These are phyloP conservation scores for Phoma sp. DNA, from an alignment of 2,329 filamentous ascomycete species.

Conservation along the genomic window DNA sequence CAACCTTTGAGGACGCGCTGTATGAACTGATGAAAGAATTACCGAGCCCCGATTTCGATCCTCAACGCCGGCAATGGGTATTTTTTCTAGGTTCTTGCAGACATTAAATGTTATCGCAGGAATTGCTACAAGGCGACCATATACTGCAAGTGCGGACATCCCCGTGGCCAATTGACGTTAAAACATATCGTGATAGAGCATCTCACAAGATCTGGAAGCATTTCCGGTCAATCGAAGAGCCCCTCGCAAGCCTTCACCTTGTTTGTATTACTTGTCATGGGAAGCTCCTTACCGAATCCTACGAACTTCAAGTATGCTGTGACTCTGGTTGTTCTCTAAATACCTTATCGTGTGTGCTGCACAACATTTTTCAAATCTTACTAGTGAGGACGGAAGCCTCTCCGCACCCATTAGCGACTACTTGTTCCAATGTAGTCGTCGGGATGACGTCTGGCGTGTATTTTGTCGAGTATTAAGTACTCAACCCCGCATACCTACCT, in stretches of 20 bases:
- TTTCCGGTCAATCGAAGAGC: background rate
- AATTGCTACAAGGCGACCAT: background rate
- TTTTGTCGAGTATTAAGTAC: background rate
- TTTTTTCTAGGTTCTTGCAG: background rate
- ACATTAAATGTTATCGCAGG: background rate
- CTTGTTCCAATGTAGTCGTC: background rate
- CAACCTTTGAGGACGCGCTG: background rate
- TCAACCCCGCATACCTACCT: background rate
- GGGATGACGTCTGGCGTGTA: constrained; percentile 7
- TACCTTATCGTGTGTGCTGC: background rate
- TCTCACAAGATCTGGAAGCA: background rate
- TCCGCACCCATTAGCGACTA: background rate
- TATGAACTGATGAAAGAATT: background rate
- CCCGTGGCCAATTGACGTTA: background rate
- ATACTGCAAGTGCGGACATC: background rate
- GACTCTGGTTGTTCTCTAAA: background rate
- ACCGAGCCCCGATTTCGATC: no score
- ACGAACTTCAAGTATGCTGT: no score
- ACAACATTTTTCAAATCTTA: background rate
- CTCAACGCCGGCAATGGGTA: no score
- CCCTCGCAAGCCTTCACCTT: background rate
- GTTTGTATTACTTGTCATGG: background rate
- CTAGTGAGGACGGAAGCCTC: background rate
- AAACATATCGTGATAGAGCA: background rate
- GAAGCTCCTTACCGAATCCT: background rate